Evolutionary conservation across 768 basidiomycete genomes (phyloP).

Genomic region (Mycena vitilis): DNA sequence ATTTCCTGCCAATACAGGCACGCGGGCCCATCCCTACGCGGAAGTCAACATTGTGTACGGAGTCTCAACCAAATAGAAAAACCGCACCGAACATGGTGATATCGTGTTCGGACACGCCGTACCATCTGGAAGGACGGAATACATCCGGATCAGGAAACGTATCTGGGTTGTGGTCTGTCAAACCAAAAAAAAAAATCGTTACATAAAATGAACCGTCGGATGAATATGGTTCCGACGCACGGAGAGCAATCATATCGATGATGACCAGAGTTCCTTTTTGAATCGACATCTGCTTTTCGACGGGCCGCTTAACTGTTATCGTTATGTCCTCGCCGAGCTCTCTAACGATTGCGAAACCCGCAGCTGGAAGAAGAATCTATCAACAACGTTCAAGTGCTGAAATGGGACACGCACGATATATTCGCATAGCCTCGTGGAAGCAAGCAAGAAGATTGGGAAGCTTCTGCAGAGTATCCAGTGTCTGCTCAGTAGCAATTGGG

Average conservation of each 20-base stretch:
- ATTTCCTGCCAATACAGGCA: conserved; percentile 20
- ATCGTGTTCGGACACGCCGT: conserved; percentile 3
- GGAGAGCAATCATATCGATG: conserved; percentile 21
- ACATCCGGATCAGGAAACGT: conserved; percentile 5
- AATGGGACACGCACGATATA: conserved; percentile 10
- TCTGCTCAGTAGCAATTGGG: background rate
- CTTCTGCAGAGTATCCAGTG: conserved; percentile 4
- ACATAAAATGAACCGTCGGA: background rate
- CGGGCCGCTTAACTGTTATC: background rate
- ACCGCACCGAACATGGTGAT: conserved; percentile 16
- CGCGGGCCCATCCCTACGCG: conserved; percentile 16
- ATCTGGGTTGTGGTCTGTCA: conserved; percentile 11
- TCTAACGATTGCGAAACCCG: conserved; percentile 8
- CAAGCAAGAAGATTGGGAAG: conserved; percentile 16
- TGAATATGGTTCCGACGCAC: conserved; percentile 1
- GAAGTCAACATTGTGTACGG: background rate
- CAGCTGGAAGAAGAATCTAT: background rate
- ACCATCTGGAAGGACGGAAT: conserved; percentile 13
- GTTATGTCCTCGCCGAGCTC: conserved; percentile 14
- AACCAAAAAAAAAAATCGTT: background rate
- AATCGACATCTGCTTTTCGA: background rate
- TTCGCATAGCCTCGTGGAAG: conserved; percentile 18
- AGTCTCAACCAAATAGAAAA: background rate
- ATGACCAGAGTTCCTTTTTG: background rate
- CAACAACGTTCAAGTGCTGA: no score